Evolutionary conservation across 352 stramenopile species (phyloP), one percentile per base, ranked within the genome.

Genomic region (Phytophthora agathidicida): DNA sequence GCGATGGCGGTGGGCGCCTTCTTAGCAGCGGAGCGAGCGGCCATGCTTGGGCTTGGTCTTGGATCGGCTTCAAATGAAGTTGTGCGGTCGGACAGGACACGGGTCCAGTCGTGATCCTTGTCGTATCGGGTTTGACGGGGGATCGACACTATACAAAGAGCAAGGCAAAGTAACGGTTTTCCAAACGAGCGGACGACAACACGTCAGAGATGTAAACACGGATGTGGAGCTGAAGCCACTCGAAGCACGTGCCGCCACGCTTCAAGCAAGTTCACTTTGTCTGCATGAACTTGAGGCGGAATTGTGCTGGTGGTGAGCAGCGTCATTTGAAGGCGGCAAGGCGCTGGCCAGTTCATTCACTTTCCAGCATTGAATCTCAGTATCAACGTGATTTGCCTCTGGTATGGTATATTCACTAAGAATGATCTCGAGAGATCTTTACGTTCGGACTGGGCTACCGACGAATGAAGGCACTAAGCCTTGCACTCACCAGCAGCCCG

Each of bases 1-100:
- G 83, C 82, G 48, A 94, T 76, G 28, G 80, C 82, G n/a, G 85
- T 94, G 47, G 74, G 68, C 23, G 71, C 68, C 51, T 71, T 78
- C 67, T 77, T 79, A 44, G 65, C 46, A 17, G 61, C 39, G 53
- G 60, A 56, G 37, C 68, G 63, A 23, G 50, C 30, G 10, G 56
- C 52, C 65, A 69, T 68, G 30, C n/a, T 30, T 41, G 39, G 47
- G 37, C 11, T 38, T 36, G 7, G 16, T 35, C 16, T 33, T 45
- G 44, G 48, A 28, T 66, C 37, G 39, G n/a, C n/a, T n/a, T 28
- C 23, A 36, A 63, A 56, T 64, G 19, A 11, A 32, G 19, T 59
- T 30, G n/a, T 66, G 42, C 23, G 20, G 33, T 54, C 59, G 31
- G 42, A 46, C 31, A 7, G 30, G 22, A 36, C 37, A n/a, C 11